phyloP scores from a whole-genome alignment of 2,329 filamentous ascomycete species.

The Blumeria hordei region DNA sequence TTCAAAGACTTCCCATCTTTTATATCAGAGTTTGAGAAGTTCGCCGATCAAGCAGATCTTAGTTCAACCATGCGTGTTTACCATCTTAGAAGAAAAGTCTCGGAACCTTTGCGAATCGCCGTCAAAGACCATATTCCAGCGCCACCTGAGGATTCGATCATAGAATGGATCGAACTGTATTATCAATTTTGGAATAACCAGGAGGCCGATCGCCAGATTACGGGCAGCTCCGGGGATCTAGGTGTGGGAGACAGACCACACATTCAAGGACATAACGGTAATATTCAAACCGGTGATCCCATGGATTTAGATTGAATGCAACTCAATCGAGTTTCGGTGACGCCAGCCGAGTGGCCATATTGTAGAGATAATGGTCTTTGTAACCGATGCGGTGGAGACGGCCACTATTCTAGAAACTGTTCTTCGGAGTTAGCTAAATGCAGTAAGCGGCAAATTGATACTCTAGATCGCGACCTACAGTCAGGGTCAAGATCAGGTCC shows the following conservation, averaged over 20 bases:
- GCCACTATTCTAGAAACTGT: not conserved
- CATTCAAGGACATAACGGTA: not conserved
- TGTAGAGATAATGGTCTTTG: not conserved
- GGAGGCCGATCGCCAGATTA: not conserved
- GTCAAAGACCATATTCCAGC: not conserved
- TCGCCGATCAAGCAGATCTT: not conserved
- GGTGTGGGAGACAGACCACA: not conserved
- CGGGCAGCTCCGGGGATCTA: not conserved
- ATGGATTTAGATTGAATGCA: not conserved
- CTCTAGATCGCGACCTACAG: not conserved
- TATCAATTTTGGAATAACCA: not conserved
- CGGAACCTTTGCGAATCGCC: not conserved
- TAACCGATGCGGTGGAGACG: not conserved
- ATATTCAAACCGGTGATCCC: not conserved
- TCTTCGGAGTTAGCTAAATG: not conserved
- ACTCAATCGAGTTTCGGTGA: not conserved
- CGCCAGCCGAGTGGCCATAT: not conserved
- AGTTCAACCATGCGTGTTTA: not conserved
- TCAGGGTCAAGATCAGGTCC: not conserved
- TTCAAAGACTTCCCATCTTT: not conserved
- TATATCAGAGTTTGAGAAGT: not conserved
- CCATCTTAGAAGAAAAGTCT: not conserved
- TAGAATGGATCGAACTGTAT: not conserved
- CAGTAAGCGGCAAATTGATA: not conserved
- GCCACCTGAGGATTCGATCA: not conserved